Evolutionary conservation across 2,329 filamentous ascomycete genomes (phyloP).

Genomic region (Paraconiothyrium sp.): DNA sequence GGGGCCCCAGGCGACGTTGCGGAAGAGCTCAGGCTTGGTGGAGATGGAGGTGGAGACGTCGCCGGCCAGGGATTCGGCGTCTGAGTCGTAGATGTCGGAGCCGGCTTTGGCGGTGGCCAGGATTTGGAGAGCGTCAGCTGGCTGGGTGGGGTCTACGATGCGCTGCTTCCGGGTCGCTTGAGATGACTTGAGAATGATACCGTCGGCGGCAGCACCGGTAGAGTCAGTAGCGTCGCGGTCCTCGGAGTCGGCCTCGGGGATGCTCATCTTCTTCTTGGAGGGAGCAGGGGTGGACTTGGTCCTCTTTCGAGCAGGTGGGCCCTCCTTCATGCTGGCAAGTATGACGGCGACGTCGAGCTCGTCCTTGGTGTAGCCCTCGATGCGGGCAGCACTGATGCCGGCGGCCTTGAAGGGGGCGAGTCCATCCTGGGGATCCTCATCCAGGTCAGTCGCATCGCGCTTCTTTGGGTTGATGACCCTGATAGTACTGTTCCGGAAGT

Average conservation of each 20-base stretch:
- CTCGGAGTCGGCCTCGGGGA: not conserved
- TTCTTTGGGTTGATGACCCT: not conserved
- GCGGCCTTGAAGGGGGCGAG: too few relatives aligned
- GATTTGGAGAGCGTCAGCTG: constrained; percentile 32
- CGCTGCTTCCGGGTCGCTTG: constrained; percentile 33
- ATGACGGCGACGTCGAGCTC: not conserved
- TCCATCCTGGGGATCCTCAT: not conserved
- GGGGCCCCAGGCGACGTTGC: constrained; percentile 38
- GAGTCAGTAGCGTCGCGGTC: constrained; percentile 6
- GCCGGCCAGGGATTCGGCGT: constrained; percentile 29
- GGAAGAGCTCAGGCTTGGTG: constrained; percentile 33
- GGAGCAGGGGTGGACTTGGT: not conserved
- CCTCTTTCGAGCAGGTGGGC: constrained; percentile 1
- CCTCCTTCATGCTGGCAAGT: not conserved
- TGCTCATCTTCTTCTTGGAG: not conserved
- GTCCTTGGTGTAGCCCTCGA: not conserved
- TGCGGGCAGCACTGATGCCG: not conserved
- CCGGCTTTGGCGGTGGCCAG: constrained; percentile 29
- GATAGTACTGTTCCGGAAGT: not conserved
- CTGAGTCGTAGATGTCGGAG: constrained; percentile 39
- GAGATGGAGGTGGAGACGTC: constrained; percentile 27
- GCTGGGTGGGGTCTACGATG: constrained; percentile 29
- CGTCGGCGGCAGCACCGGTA: constrained; percentile 8
- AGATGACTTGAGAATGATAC: constrained; percentile 19
- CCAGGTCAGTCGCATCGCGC: not conserved